Evolutionary conservation across 1,139 yeast species (phyloP), one percentile per base, ranked within the genome.

Genomic region (Kazachstania sp.): DNA sequence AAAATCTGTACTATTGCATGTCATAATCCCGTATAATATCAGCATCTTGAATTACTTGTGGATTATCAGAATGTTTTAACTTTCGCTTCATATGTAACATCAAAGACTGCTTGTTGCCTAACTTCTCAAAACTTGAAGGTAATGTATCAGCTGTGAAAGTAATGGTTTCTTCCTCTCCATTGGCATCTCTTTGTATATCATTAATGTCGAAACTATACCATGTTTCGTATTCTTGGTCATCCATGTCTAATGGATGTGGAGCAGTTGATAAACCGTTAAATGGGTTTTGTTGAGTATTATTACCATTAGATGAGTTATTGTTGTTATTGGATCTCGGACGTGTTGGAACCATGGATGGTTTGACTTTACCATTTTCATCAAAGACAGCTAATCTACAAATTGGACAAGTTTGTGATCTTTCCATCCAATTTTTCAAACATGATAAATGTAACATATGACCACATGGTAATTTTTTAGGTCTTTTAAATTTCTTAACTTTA

Each of bases 361-460:
- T 49, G 8, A 56, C 52, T 29, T 53, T 55, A 15, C 61, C 65
- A 15, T 51, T 52, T 29, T 54, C 57, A 43, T 58, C 64, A 49
- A 75, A 71, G 3, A 88, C 95, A n/a, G 83, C 78, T 18, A 83
- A 71, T 54, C 97, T 74, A 66, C 97, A 92, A 48, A 90, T 79
- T 0, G 99, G 98, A 68, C 99, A 92, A 29, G 80, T 78, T 57
- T 84, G 94, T 0, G 96, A 86, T 54, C 95, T 74, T 60, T 86
- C 95, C 55, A 92, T 71, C 99, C 99, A 92, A 56, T 86, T 85
- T 60, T 86, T 85, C 53, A 92, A 73, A 65, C 98, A 92, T 2
- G 95, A 92, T 69, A 84, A 71, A 64, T 92, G 99, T 51, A 92
- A 73, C 48, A 87, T 83, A 65, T 92, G 99, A 18, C 86, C 84